Evolutionary conservation across 2,329 filamentous ascomycete species (phyloP).

Genomic region (Alternaria metachromatica): DNA sequence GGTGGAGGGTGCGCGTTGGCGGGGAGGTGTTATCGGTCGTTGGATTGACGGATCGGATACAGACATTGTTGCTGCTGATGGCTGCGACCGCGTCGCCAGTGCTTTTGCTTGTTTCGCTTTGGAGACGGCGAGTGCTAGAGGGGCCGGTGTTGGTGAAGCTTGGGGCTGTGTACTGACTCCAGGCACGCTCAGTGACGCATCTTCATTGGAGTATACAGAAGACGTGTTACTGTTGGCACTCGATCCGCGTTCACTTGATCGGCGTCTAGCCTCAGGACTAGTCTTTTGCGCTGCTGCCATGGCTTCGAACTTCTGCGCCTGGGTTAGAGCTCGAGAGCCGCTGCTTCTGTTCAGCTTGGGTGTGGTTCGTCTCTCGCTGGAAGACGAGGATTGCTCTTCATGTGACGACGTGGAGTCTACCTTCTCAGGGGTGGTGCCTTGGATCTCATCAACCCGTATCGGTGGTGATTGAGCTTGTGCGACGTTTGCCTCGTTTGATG

Average conservation of each 20-base stretch:
- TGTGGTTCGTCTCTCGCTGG: conserved; percentile 23
- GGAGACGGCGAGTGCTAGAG: conserved; percentile 1
- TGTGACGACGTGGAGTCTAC: not conserved
- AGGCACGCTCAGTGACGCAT: not conserved
- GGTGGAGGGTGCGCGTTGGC: conserved; percentile 2
- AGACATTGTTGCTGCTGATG: not conserved
- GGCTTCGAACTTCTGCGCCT: conserved; percentile 42
- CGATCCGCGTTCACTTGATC: conserved; percentile 8
- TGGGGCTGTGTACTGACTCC: not conserved
- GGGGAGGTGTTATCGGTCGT: conserved; percentile 8
- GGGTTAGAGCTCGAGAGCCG: conserved; percentile 32
- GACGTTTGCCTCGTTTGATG: not conserved
- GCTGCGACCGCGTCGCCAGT: not conserved
- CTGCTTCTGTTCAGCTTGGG: conserved; percentile 33
- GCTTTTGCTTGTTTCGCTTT: conserved; percentile 1
- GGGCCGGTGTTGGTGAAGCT: conserved; percentile 2
- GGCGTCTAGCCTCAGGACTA: not conserved
- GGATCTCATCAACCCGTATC: not conserved
- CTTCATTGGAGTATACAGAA: conserved; percentile 8
- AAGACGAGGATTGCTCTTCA: not conserved
- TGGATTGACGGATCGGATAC: not conserved
- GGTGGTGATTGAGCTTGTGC: not conserved
- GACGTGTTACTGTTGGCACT: conserved; percentile 8
- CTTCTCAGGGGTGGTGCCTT: not conserved
- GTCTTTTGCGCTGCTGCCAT: conserved; percentile 24